Base-by-base conservation (phyloP, 129 eudicot genomes). In the Silybum marianum region DNA sequence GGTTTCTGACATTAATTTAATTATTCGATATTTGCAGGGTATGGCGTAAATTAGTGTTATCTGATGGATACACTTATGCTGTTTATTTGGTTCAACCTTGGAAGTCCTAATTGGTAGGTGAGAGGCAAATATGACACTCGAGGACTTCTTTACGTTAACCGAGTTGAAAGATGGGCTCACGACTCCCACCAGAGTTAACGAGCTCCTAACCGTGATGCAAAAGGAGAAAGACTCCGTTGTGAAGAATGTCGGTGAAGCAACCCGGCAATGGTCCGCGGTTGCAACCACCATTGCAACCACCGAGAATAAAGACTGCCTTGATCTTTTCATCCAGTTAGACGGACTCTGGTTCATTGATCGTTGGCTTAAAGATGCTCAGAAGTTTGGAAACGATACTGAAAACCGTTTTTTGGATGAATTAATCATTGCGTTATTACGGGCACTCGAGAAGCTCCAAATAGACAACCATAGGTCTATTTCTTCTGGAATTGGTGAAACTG, bases 161-260 rank as follows among this genome's bases (percentile, higher is more conserved):
- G 98, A 94, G 93, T 83, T 89, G 89, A 89, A 88, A 87, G 89
- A 92, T 85, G 98, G 98, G 86, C 93, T 94, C 77, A 85, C 92
- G 4, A 80, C 88, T 80, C 96, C 91, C 82, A 67, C 92, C 86
- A 88, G 92, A 77, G 96, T 94, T 39, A 78, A 78, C 81, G 96
- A 90, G 70, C 90, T 94, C 67, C 65, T 94, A 77, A 58, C 77
- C 77, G 78, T 87, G 24, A 88, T 94, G 93, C 85, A 87, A 70
- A 86, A 86, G 26, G 95, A 90, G 51, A 86, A 84, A 71, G 89
- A 88, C 69, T 42, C 42, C 77, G 51, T 42, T 60, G 79, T 80
- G 70, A 89, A 89, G 75, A 85, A 80, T 77, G 71, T 72, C 75
- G 75, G 72, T 62, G 93, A 94, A 12, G 73, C 87, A 63, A 85